A percentile compares a stretch with the other conserved stretches of the same genome.
Conservation (phyloP, 2,329 filamentous ascomycete genomes). For the Aspergillaceae sp. region DNA sequence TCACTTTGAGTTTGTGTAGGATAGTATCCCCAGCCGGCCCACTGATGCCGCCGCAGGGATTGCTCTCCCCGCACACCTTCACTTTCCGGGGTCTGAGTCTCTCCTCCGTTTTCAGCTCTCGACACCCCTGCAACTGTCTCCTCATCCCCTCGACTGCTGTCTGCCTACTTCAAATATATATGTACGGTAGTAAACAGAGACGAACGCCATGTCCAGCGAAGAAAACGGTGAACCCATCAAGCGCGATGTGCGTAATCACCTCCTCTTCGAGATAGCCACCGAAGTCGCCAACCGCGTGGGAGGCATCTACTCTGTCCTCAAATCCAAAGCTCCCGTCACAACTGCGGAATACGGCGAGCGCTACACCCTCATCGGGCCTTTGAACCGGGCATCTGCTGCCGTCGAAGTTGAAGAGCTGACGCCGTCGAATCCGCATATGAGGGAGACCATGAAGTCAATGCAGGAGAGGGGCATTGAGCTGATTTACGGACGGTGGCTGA, state of each 20-base stretch:
- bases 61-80: too few relatives aligned
- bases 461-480: conserved; percentile 81
- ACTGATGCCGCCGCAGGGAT: too few relatives aligned
- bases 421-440: conserved; percentile 69
- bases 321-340: conserved; percentile 96
- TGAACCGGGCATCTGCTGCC: conserved; percentile 87
- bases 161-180: too few relatives aligned
- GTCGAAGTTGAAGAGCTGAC: conserved; percentile 94
- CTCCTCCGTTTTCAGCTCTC: too few relatives aligned
- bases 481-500: conserved; percentile 92
- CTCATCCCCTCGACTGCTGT: too few relatives aligned
- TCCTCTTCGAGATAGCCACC: conserved; percentile 93
- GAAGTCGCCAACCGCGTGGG: conserved; percentile 97
- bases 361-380: conserved; percentile 89
- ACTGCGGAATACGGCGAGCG: conserved; percentile 97
- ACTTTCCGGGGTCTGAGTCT: too few relatives aligned
- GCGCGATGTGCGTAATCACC: conserved; percentile 83
- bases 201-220: conserved; percentile 60
- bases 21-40: too few relatives aligned
- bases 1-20: too few relatives aligned
- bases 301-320: conserved; percentile 98
- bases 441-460: conserved; percentile 84
- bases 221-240: conserved; percentile 57
- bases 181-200: not conserved
- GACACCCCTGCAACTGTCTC: too few relatives aligned